Base-by-base conservation (phyloP, 1,284 basidiomycete genomes). In the Ustilago tritici region DNA sequence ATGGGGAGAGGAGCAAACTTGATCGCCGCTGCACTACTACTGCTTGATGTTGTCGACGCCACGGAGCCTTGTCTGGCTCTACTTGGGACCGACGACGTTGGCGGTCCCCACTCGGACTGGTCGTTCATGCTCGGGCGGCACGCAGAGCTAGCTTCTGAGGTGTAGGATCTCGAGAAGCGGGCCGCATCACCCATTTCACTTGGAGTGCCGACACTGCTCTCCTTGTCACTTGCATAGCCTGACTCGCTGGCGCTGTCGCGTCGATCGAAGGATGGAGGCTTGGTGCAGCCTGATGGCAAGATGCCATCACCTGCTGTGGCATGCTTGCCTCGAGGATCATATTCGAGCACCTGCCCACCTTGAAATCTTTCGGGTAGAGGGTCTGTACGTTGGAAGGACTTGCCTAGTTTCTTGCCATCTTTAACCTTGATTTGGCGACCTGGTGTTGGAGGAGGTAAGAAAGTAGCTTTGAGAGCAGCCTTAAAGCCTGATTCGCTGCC, bases 1-100 rank as follows among this genome's bases (percentile, higher is more conserved):
- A 70, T 56, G 41, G 82, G 82, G 11, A 84, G 68, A 4, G 82
- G 82, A n/a, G 71, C 73, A 50, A 84, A 84, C 38, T 79, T 75
- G 81, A 84, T 84, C 31, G 79, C 77, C 31, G 79, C 77, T 41
- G 64, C 66, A 19, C 69, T 46, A 38, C 67, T 77, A 57, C 62
- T 69, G 62, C 57, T 78, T 10, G 65, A 71, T 2, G 72, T 69
- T 46, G 65, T 69, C 4, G 61, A 65, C 7, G 72, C 65, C 14
- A 66, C 58, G 32, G 76, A 78, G 4, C 31, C 65, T 38, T 71
- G 19, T 10, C 76, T 62, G 2, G 46, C 23, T 52, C 68, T 56
- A 53, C 36, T 70, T 4, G 70, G 38, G 2, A 32, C 19, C 0
- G 70, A 43, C 0, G 43, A 9, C 0, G 49, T 5, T 0, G 57